A percentile compares a stretch with the other conserved stretches of the same genome.
Evolutionary conservation across 1,284 basidiomycete species (phyloP).

Genomic region (Malassezia japonica): DNA sequence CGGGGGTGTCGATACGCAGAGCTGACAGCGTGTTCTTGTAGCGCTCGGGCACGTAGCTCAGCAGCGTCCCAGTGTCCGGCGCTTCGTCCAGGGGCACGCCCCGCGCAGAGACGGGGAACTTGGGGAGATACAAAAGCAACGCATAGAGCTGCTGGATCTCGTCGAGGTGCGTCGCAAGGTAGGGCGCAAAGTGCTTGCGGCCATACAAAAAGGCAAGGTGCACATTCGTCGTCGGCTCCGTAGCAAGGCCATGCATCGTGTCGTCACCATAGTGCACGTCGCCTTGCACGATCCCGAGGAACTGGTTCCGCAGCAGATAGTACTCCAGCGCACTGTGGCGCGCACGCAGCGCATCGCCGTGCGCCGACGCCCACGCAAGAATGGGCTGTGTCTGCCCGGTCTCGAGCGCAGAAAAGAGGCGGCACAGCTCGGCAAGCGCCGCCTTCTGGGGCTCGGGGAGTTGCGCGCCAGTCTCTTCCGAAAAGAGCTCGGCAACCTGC

Average conservation of each 20-base stretch:
- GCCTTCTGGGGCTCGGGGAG: constrained; percentile 9
- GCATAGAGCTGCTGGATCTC: constrained; percentile 71
- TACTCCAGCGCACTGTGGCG: constrained; percentile 33
- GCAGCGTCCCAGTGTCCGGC: constrained; percentile 13
- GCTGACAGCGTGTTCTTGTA: constrained; percentile 31
- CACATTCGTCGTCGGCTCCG: constrained; percentile 18
- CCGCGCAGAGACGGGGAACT: constrained; percentile 15
- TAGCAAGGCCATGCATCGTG: background rate
- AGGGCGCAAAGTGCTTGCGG: constrained; percentile 58
- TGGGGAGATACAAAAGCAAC: constrained; percentile 63
- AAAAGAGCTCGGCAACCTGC: constrained; percentile 25
- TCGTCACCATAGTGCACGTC: background rate
- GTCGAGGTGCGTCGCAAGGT: constrained; percentile 58
- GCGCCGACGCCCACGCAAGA: constrained; percentile 27
- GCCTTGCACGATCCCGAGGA: constrained; percentile 25
- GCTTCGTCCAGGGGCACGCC: background rate
- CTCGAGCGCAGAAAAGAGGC: constrained; percentile 17
- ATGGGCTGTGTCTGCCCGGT: constrained; percentile 28
- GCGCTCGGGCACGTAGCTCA: constrained; percentile 21
- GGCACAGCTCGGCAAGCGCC: constrained; percentile 18
- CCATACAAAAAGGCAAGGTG: constrained; percentile 64
- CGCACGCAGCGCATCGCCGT: constrained; percentile 21
- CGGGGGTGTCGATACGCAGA: constrained; percentile 53
- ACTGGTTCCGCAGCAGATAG: constrained; percentile 31
- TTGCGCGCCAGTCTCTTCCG: constrained; percentile 16